Evolutionary conservation across 2,329 filamentous ascomycete species (phyloP).

Genomic region (Ceratocystis cacaofunesta): DNA sequence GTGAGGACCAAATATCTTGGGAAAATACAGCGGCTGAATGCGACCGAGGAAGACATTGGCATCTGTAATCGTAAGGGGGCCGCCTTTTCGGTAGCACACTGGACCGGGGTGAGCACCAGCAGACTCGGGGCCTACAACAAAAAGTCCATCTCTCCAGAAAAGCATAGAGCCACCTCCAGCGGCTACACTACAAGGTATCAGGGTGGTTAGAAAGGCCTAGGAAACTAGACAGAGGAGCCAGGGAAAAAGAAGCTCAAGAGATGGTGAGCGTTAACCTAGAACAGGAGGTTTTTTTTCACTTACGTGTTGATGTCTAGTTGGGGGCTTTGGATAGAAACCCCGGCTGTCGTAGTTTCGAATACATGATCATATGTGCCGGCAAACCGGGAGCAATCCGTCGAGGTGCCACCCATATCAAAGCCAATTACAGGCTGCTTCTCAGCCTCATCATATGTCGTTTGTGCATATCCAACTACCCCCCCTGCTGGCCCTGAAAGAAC

Average conservation of each 20-base stretch:
- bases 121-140: constrained; percentile 80
- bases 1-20: constrained; percentile 84
- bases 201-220: not conserved
- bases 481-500: constrained; percentile 86
- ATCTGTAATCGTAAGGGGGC: constrained; percentile 83
- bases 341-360: constrained; percentile 84
- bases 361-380: constrained; percentile 83
- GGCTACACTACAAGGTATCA: constrained; percentile 40
- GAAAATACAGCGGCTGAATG: constrained; percentile 79
- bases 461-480: constrained; percentile 81
- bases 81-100: constrained; percentile 79
- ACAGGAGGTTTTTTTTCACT: not conserved
- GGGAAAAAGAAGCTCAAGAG: too few species aligned
- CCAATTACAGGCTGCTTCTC: constrained; percentile 80
- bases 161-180: constrained; percentile 74
- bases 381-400: constrained; percentile 80
- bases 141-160: constrained; percentile 79
- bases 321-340: constrained; percentile 84
- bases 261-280: too few species aligned
- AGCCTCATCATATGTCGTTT: constrained; percentile 73
- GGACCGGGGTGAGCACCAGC: constrained; percentile 81
- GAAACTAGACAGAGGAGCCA: too few species aligned
- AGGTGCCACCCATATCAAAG: constrained; percentile 74
- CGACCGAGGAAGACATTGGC: constrained; percentile 77
- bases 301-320: constrained; percentile 82